Percentiles rank a stretch among this genome's conserved stretches.
phyloP scores from a whole-genome alignment of 257 asterid genomes.

The Capsicum baccatum region DNA sequence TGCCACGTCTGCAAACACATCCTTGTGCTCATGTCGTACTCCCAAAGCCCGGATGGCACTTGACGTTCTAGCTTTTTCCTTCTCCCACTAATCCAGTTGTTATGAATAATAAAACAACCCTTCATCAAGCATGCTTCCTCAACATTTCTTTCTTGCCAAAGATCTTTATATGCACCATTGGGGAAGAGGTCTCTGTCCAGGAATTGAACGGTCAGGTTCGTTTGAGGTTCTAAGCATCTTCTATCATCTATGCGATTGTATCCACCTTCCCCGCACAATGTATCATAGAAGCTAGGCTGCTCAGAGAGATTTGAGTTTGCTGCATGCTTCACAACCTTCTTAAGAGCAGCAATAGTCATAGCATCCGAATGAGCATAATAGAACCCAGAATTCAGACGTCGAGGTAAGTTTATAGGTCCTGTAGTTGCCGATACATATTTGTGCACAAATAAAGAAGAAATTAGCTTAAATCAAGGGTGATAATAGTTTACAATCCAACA shows the following conservation, averaged over 20 bases:
- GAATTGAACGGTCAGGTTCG: conserved; percentile 69
- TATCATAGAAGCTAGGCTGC: conserved; percentile 93
- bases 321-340: conserved; percentile 88
- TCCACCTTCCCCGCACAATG: conserved; percentile 84
- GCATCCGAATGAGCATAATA: conserved; percentile 76
- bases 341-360: conserved; percentile 63
- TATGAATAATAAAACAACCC: conserved; percentile 73
- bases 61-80: conserved; percentile 80
- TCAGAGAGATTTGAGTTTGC: conserved; percentile 75
- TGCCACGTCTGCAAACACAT: conserved; percentile 82
- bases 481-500: not conserved
- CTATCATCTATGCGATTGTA: conserved; percentile 63
- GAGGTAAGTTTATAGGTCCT: conserved; percentile 92
- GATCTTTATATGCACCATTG: conserved; percentile 74
- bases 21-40: conserved; percentile 69
- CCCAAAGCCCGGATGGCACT: conserved; percentile 83
- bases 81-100: conserved; percentile 85
- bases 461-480: not conserved
- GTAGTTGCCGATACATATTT: conserved; percentile 36
- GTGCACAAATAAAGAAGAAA: not conserved
- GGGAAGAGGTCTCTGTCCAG: conserved; percentile 81
- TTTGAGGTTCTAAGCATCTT: conserved; percentile 76
- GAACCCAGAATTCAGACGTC: conserved; percentile 97
- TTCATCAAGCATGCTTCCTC: conserved; percentile 54
- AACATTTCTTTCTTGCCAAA: conserved; percentile 69